Evolutionary conservation across 108 stramenopile species (phyloP), one percentile per base, ranked within the genome.

Genomic region (Seminavis robusta): DNA sequence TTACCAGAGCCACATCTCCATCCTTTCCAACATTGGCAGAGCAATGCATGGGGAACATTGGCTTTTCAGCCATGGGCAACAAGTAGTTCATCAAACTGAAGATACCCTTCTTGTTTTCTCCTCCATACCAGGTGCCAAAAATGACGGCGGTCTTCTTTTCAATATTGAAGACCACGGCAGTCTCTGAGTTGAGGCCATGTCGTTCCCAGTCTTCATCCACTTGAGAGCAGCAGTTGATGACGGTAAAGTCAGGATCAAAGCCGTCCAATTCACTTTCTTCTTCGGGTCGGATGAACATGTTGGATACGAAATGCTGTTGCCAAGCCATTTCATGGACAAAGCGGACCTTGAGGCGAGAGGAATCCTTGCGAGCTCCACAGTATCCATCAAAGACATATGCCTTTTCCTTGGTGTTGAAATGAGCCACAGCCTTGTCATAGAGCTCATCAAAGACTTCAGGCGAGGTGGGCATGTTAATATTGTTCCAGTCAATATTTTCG

Each of bases 61-160:
- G 82, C 41, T 77, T 67, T 51, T 87, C 80, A 16, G 81, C 54
- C 78, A 97, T 86, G 19, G 98, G 96, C 47, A 96, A 73, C 92
- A 91, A 94, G 71, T 95, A 95, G 73, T 98, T 97, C 96, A 98
- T 97, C 52, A 98, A 61, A n/a, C 93, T 90, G 56, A 98, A 98
- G 59, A 97, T 94, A 7, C 98, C 98, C 82, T 98, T 98, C 73
- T 98, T 98, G 72, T 97, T 98, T 73, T 98, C 98, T 43, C 96
- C 98, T 26, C 98, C 98, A 61, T 98, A 98, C 84, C 86, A 95
- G 8, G 98, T 98, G 10, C 96, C 98, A 46, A 93, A 92, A 52
- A 98, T 95, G 59, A 97, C 83, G 15, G 95, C 98, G 52, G 72
- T 77, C 54, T 80, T 82, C 74, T 95, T 80, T 71, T 98, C 98